A percentile compares a stretch with the other conserved stretches of the same genome.
phyloP scores from a whole-genome alignment of 2,329 filamentous ascomycete species.

The Zymoseptoria passerinii region DNA sequence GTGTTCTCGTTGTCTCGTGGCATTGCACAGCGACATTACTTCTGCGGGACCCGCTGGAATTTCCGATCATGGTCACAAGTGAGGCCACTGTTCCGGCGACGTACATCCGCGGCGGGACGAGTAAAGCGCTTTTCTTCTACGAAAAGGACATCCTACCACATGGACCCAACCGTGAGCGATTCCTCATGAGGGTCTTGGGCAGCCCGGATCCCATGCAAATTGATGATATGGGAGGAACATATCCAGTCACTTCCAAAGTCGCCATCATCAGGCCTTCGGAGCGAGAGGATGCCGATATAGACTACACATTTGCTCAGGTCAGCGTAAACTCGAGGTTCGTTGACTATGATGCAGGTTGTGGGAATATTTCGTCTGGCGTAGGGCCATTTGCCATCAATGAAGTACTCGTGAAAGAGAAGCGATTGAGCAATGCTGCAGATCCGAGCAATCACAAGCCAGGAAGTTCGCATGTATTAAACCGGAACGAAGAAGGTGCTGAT shows the following conservation, averaged over 20 bases:
- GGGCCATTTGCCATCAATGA: slow-evolving; percentile 16
- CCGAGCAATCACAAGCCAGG: slow-evolving; percentile 10
- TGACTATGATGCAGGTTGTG: slow-evolving; percentile 13
- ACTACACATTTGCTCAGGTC: slow-evolving; percentile 15
- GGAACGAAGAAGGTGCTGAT: slow-evolving; percentile 13
- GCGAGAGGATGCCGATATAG: slow-evolving; percentile 12
- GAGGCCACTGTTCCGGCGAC: slow-evolving; percentile 5
- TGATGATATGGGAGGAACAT: slow-evolving; percentile 15
- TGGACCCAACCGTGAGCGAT: slow-evolving; percentile 9
- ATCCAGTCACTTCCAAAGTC: slow-evolving; percentile 13
- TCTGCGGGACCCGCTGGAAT: neutral
- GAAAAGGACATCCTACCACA: slow-evolving; percentile 12
- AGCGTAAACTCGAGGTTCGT: slow-evolving; percentile 10
- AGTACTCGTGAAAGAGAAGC: slow-evolving; percentile 8
- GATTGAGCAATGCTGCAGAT: slow-evolving; percentile 4
- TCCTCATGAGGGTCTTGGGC: slow-evolving; percentile 12
- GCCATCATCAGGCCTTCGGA: slow-evolving; percentile 12
- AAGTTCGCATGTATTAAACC: slow-evolving; percentile 14
- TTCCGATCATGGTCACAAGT: neutral
- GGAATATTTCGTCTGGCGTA: slow-evolving; percentile 15
- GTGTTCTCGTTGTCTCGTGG: neutral
- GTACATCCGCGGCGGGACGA: slow-evolving; percentile 12
- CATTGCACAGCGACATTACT: neutral
- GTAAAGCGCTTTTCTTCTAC: slow-evolving; percentile 17
- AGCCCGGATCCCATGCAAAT: slow-evolving; percentile 15